Evolutionary conservation across 139 green algal species (phyloP), one percentile per base, ranked within the genome.

Genomic region (Monoraphidium neglectum): DNA sequence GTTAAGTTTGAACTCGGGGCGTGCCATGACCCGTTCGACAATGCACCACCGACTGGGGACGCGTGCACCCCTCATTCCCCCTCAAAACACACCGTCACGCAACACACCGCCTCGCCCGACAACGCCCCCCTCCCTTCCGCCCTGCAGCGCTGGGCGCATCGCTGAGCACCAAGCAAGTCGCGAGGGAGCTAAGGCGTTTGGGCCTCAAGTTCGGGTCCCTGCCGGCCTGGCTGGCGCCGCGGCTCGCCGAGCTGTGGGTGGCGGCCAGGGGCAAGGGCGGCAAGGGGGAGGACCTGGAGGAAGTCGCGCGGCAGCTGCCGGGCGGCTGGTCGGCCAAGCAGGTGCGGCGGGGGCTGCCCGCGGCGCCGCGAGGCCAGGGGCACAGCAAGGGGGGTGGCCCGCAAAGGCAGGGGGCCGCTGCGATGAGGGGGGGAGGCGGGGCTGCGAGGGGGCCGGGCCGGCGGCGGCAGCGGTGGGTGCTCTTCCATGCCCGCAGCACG

Each of bases 181-280:
- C 32, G 38, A 37, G 40, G 26, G 76, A 82, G 72, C 60, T 90
- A n/a, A 78, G 67, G 38, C 37, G 65, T 4, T 51, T 86, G 51
- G 86, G 80, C 0, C 77, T 88, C 8, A 66, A 70, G 38, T 90
- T 84, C 47, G 74, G 76, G 0, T 38, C 70, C 40, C 82, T 87
- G 37, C 66, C 65, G 2, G 36, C 30, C 32, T 65, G 51, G n/a
- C 67, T 81, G 68, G 8, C 43, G 74, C 74, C 30, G 35, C 64
- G 63, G 53, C 64, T 80, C 46, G 36, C 47, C 4, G 68, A 61
- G 77, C 68, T 82, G 30, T 72, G 46, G 40, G 38, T 57, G 46
- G 35, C 71, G 59, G 13, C 70, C 66, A 68, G 51, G 66, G 63
- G 36, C 30, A 33, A 74, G 23, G 56, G 68, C 35, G 62, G 4